Conservation (phyloP, 2,329 filamentous ascomycete species). For the Huntiella savannae region DNA sequence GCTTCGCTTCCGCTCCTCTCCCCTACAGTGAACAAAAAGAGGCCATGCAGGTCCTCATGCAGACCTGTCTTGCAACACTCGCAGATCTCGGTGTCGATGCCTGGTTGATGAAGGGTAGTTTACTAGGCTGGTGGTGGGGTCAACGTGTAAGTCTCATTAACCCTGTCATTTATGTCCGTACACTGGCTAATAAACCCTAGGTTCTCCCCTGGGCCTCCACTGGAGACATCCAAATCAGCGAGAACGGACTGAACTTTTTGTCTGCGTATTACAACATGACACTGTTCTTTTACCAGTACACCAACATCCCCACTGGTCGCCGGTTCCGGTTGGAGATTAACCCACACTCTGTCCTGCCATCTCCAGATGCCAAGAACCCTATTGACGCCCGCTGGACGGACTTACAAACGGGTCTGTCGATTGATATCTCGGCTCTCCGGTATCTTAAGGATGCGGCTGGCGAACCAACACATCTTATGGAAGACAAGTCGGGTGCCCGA, state of each 20-base stretch:
- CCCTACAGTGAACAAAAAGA: conserved; percentile 37
- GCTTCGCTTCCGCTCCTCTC: conserved; percentile 23
- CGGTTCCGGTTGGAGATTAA: conserved; percentile 32
- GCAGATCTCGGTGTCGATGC: conserved; percentile 49
- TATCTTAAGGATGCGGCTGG: conserved; percentile 26
- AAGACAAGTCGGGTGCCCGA: conserved; percentile 32
- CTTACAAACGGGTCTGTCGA: conserved; percentile 26
- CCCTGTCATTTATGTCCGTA: neutral
- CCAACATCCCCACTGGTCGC: conserved; percentile 20
- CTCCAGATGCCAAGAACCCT: conserved; percentile 14
- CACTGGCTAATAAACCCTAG: conserved; percentile 18
- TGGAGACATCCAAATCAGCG: conserved; percentile 54
- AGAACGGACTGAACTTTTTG: conserved; percentile 44
- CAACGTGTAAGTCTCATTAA: conserved; percentile 20
- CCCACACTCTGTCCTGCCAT: conserved; percentile 22
- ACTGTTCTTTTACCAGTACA: conserved; percentile 25
- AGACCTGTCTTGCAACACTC: conserved; percentile 53
- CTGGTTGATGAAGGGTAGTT: conserved; percentile 71
- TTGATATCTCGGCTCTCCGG: conserved; percentile 32
- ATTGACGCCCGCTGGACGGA: conserved; percentile 30
- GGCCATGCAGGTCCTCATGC: conserved; percentile 46
- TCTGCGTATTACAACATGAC: conserved; percentile 47
- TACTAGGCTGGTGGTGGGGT: conserved; percentile 80
- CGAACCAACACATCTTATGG: conserved; percentile 23
- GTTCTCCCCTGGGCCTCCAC: conserved; percentile 64